phyloP scores from a whole-genome alignment of 2,329 filamentous ascomycete species.

The Tetracladium maxilliforme region DNA sequence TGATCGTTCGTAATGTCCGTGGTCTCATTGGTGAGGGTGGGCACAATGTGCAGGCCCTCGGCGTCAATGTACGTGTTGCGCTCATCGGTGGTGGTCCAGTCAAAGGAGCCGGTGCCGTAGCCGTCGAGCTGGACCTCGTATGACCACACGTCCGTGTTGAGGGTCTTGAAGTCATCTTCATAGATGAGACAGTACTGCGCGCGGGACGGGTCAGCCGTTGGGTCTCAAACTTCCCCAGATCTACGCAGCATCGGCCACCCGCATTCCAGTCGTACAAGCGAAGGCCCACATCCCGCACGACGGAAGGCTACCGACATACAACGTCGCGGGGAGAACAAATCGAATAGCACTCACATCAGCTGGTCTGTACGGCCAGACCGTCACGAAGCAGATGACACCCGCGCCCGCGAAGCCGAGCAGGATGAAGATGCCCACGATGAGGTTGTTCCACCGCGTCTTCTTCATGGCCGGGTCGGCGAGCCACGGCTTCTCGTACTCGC shows the following conservation, averaged over 20 bases:
- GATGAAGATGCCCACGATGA: slow-evolving; percentile 16
- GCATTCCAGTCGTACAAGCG: slow-evolving; percentile 2
- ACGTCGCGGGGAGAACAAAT: too few relatives aligned
- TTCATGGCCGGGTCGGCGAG: slow-evolving; percentile 16
- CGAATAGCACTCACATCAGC: too few relatives aligned
- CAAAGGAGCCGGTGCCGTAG: slow-evolving; percentile 32
- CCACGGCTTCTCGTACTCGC: slow-evolving; percentile 23
- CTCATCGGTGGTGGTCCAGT: slow-evolving; percentile 34
- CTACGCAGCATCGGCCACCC: too few relatives aligned
- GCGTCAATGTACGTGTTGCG: slow-evolving; percentile 30
- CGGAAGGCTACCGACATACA: too few relatives aligned
- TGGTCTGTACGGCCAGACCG: slow-evolving; percentile 8
- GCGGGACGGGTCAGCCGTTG: too few relatives aligned
- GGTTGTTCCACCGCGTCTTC: slow-evolving; percentile 18
- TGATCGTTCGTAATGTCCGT: slow-evolving; percentile 21
- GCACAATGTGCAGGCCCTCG: slow-evolving; percentile 37
- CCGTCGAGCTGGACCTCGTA: slow-evolving; percentile 28
- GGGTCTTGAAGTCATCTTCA: slow-evolving; percentile 29
- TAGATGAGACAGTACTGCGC: slow-evolving; percentile 32
- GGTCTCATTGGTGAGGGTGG: slow-evolving; percentile 29
- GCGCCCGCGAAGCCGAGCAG: slow-evolving; percentile 17
- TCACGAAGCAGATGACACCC: slow-evolving; percentile 16
- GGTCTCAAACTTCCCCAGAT: slow-evolving; percentile 2
- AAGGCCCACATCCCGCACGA: not conserved
- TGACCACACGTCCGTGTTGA: slow-evolving; percentile 29